A percentile compares a stretch with the other conserved stretches of the same genome.
These are phyloP conservation scores for Fomitopsis palustris DNA, from an alignment of 1,284 basidiomycete species.

Conservation along the genomic window DNA sequence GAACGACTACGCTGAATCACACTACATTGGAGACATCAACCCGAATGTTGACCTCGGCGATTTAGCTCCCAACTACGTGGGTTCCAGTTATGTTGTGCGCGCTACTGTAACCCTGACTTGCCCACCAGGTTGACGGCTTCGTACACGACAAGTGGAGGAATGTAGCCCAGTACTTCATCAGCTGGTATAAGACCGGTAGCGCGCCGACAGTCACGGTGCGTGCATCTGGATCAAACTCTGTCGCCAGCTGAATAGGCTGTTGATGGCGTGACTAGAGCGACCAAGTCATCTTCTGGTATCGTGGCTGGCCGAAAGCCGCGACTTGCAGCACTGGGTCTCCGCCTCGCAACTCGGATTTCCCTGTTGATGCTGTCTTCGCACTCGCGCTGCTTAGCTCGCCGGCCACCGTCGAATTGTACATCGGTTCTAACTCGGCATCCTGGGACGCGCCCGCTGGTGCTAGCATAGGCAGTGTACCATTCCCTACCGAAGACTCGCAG, in stretches of 20 bases:
- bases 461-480: conserved; percentile 30
- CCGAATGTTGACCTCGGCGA: conserved; percentile 9
- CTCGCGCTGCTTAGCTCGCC: conserved; percentile 27
- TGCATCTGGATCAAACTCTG: not conserved
- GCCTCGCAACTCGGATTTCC: conserved; percentile 29
- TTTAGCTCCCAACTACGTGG: conserved; percentile 5
- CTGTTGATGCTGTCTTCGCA: conserved; percentile 31
- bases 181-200: conserved; percentile 28
- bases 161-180: conserved; percentile 32
- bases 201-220: conserved; percentile 26
- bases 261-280: conserved; percentile 21
- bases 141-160: conserved; percentile 24
- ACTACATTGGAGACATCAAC: conserved; percentile 10
- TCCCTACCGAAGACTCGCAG: conserved; percentile 30
- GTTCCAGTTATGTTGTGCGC: not conserved
- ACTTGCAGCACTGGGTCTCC: conserved; percentile 25
- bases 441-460: conserved; percentile 28
- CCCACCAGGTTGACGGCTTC: conserved; percentile 9
- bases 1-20: conserved; percentile 17
- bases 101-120: not conserved
- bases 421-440: conserved; percentile 26
- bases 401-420: conserved; percentile 29
- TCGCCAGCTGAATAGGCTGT: not conserved
- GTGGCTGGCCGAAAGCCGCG: conserved; percentile 27
- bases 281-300: conserved; percentile 33